A percentile compares a stretch with the other conserved stretches of the same genome.
phyloP scores from a whole-genome alignment of 2,329 filamentous ascomycete genomes.

The Elsinoe batatas region DNA sequence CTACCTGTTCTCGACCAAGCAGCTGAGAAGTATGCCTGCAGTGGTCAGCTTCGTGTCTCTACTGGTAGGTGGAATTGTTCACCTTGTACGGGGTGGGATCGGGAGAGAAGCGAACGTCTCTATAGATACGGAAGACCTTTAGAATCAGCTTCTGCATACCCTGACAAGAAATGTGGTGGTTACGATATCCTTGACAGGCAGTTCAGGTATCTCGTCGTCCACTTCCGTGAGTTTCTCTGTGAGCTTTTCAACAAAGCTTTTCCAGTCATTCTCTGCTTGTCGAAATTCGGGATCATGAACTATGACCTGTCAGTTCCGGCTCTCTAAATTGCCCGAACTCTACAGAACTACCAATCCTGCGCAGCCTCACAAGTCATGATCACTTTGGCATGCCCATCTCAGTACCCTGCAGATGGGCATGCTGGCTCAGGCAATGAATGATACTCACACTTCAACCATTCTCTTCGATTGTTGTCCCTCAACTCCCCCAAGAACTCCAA shows the following conservation, averaged over 20 bases:
- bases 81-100: conserved; percentile 85
- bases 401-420: background rate
- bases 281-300: conserved; percentile 74
- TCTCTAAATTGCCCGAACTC: too few species aligned
- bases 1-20: conserved; percentile 80
- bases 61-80: conserved; percentile 21
- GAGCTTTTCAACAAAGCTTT: conserved; percentile 63
- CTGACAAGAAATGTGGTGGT: conserved; percentile 19
- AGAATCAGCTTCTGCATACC: conserved; percentile 14
- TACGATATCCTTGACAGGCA: conserved; percentile 74
- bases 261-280: conserved; percentile 68
- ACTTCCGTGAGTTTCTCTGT: conserved; percentile 59
- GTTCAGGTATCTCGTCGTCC: conserved; percentile 75
- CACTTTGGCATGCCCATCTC: too few species aligned
- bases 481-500: conserved; percentile 51
- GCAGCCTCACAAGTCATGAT: background rate
- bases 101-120: conserved; percentile 75
- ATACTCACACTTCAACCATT: conserved; percentile 52
- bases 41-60: background rate
- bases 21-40: conserved; percentile 67
- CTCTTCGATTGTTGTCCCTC: conserved; percentile 50
- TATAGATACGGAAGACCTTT: conserved; percentile 72
- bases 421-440: background rate
- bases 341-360: background rate
- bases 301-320: conserved; percentile 28